Base-by-base conservation (phyloP, 805 yeast species). In the Saccharomycopsis sp. region DNA sequence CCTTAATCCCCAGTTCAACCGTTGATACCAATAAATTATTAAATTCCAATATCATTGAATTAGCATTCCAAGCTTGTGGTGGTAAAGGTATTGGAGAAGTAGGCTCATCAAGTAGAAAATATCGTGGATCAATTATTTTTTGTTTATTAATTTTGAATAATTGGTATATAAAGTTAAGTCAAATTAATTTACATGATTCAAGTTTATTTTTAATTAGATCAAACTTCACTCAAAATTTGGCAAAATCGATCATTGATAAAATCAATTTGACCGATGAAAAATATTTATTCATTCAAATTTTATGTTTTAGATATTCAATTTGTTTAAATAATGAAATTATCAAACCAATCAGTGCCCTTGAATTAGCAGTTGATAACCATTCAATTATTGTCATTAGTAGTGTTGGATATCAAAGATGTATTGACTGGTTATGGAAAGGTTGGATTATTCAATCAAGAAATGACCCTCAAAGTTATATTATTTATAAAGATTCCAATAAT, bases 351-450 rank as follows among this genome's bases (percentile, higher is more conserved):
- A 79, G 74, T 59, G 94, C 86, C 0, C 60, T 86, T 48, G 95
- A 86, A 55, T 56, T 85, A 52, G 94, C 95, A 0, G 85, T 83
- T 21, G 95, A 86, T 53, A 73, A 77, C 73, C 95, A 86, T 50
- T 72, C 81, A 8, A 77, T 88, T 6, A 67, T 69, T 15, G 77
- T 85, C 15, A 82, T 86, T 49, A 77, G 85, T 2, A 73, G 92
- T 0, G 62, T 79, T 5, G 95, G 95, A 0, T 86, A 74, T 57
- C 95, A 86, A 57, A 63, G 94, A 40, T 84, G 95, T 60, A 70
- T 85, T 52, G 76, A 79, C 49, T 86, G 94, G 94, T 59, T 86
- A 37, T 86, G 95, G 95, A 65, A 88, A 42, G 95, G 95, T 21
- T 84, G 95, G 94, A 82, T 86, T 47, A 68, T 82, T 39, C 95